Percentiles rank a stretch among this genome's conserved stretches.
These are phyloP conservation scores for Cyclostephanos tholiformis DNA, from an alignment of 108 stramenopile genomes.

Conservation along the genomic window DNA sequence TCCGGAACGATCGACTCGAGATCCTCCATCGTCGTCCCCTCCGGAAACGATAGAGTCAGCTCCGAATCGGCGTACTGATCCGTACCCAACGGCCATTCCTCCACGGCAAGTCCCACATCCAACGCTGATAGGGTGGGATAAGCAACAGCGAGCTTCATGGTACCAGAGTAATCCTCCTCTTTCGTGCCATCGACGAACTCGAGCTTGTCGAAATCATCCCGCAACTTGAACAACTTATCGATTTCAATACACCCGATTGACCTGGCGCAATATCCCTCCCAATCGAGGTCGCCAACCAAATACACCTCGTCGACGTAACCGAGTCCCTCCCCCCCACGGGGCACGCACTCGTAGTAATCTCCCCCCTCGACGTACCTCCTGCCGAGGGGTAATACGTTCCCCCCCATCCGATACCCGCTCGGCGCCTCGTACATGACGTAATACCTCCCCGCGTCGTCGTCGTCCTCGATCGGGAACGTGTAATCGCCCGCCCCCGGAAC, in stretches of 20 bases:
- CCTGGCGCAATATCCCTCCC: constrained; percentile 34
- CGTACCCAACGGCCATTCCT: constrained; percentile 20
- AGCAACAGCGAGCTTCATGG: constrained; percentile 10
- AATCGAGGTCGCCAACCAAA: constrained; percentile 28
- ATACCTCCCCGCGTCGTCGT: constrained; percentile 20
- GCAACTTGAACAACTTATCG: constrained; percentile 12
- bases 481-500: not conserved
- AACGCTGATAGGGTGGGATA: constrained; percentile 11
- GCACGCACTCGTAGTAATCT: constrained; percentile 6
- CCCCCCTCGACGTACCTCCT: constrained; percentile 4
- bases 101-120: constrained; percentile 21
- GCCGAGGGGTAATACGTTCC: constrained; percentile 21
- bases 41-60: constrained; percentile 18
- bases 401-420: constrained; percentile 9
- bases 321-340: constrained; percentile 30
- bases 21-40: constrained; percentile 1
- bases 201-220: constrained; percentile 13
- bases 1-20: not conserved
- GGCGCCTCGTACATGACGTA: constrained; percentile 32
- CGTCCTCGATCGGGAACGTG: not conserved
- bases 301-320: constrained; percentile 3
- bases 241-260: constrained; percentile 39
- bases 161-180: not conserved
- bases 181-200: constrained; percentile 7
- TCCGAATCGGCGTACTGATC: constrained; percentile 26